Evolutionary conservation across 2,329 filamentous ascomycete genomes (phyloP).

Genomic region (Aureobasidium sp.): DNA sequence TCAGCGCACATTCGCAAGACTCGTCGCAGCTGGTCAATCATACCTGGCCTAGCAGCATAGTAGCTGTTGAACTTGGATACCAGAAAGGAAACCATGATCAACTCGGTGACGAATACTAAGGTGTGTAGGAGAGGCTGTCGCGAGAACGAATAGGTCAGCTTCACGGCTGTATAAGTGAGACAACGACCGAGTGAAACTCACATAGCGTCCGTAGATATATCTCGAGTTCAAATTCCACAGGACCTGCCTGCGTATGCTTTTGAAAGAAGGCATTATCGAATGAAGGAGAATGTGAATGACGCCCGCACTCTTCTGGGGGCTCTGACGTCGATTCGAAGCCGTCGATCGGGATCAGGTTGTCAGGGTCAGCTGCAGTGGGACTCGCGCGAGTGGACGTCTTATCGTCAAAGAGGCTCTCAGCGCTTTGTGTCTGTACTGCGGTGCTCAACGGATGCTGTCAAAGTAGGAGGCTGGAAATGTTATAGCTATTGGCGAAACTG

Average conservation of each 20-base stretch:
- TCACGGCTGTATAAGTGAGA: neutral
- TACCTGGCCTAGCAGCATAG: slow-evolving; percentile 83
- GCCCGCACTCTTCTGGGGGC: neutral
- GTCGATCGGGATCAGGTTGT: slow-evolving; percentile 3
- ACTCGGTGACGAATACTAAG: slow-evolving; percentile 77
- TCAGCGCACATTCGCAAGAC: neutral
- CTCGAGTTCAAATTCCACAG: slow-evolving; percentile 52
- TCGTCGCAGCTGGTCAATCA: slow-evolving; percentile 19
- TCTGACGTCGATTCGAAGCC: neutral
- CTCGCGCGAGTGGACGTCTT: neutral
- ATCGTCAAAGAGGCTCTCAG: neutral
- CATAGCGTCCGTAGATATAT: slow-evolving; percentile 65
- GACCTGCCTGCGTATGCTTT: slow-evolving; percentile 31
- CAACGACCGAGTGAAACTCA: slow-evolving; percentile 40
- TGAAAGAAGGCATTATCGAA: slow-evolving; percentile 38
- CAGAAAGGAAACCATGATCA: slow-evolving; percentile 75
- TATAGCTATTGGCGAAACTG: neutral
- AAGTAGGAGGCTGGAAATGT: neutral
- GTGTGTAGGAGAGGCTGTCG: slow-evolving; percentile 76
- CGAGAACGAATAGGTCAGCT: neutral
- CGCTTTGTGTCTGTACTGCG: neutral
- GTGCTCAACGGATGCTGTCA: neutral
- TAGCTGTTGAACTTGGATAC: slow-evolving; percentile 85
- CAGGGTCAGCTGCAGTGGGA: slow-evolving; percentile 2
- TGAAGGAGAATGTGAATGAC: slow-evolving; percentile 11